These are phyloP conservation scores for Suhomyces tanzawaensis DNA, from an alignment of 805 yeast genomes.

Conservation along the genomic window DNA sequence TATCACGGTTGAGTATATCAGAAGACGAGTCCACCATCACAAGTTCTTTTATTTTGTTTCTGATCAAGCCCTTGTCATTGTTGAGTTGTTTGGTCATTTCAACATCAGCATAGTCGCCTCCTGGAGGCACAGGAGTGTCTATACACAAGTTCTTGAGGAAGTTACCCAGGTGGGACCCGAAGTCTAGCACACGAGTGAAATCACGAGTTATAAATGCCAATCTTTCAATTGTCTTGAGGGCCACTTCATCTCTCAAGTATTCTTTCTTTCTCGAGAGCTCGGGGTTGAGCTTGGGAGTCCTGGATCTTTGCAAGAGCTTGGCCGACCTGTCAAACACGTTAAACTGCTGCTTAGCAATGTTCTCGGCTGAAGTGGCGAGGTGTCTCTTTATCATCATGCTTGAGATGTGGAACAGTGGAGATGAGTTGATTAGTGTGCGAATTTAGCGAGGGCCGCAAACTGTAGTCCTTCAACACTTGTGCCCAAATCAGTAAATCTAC, in stretches of 20 bases:
- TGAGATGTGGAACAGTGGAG: not conserved
- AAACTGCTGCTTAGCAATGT: slow-evolving; percentile 26
- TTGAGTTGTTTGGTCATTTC: slow-evolving; percentile 42
- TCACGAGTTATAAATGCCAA: slow-evolving; percentile 68
- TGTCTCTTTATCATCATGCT: slow-evolving; percentile 12
- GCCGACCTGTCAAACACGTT: slow-evolving; percentile 58
- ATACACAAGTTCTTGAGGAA: slow-evolving; percentile 43
- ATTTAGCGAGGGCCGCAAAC: too few relatives aligned
- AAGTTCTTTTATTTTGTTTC: slow-evolving; percentile 50
- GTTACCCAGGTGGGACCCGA: slow-evolving; percentile 74
- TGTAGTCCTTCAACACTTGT: too few relatives aligned
- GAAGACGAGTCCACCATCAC: slow-evolving; percentile 67
- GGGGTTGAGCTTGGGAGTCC: slow-evolving; percentile 46
- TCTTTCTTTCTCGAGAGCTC: slow-evolving; percentile 56
- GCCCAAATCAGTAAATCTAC: too few relatives aligned
- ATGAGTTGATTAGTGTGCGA: too few relatives aligned
- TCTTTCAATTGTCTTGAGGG: slow-evolving; percentile 69
- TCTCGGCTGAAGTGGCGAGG: slow-evolving; percentile 27
- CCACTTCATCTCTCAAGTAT: slow-evolving; percentile 72
- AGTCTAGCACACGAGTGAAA: slow-evolving; percentile 60
- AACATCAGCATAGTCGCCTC: slow-evolving; percentile 32
- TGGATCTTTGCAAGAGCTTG: slow-evolving; percentile 59
- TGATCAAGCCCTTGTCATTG: slow-evolving; percentile 53
- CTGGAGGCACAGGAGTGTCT: slow-evolving; percentile 20
- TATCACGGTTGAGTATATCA: slow-evolving; percentile 53